Base-by-base conservation (phyloP, 495 filamentous ascomycete genomes). In the Cercophora newfieldiana region DNA sequence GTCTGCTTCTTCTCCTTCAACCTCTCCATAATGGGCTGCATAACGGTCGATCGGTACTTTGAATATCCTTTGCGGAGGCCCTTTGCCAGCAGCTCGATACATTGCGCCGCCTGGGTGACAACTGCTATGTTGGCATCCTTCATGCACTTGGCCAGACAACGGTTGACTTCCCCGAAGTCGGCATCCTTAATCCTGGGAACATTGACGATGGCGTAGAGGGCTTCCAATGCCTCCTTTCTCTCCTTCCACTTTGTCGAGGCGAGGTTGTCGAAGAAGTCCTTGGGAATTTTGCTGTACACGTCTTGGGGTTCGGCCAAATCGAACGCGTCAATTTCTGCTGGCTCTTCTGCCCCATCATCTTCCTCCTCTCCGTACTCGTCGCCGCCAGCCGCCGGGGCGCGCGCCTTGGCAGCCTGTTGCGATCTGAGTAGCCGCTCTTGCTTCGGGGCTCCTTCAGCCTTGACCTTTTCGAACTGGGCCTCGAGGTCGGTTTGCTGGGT, bases 81-180 rank as follows among this genome's bases (percentile, higher is more conserved):
- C 73, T 92, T 96, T 12, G 94, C 95, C n/a, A 98, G 79, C 8
- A 91, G 80, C 68, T 97, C 94, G 44, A 97, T 89, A 75, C 95
- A 97, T 73, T 97, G 95, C 19, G 94, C 94, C 10, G 96, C 95
- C 54, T 93, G 89, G 0, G 91, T 94, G 30, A 96, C 96, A 50
- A 98, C 95, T 7, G 91, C 91, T 71, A 99, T 89, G 72, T 99
- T 99, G 56, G 96, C 95, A 73, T 99, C 96, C 75, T 98, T 98
- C 94, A 98, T 98, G 70, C 86, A 91, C 75, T 97, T 98, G 28
- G 95, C 95, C 51, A 98, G 79, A 5, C 83, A 86, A 51, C 89
- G 85, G 50, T 91, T 86, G 71, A 97, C 87, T 66, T 98, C 93
- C 75, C 89, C 86, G 68, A 90, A 99, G 48, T 89, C 89, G 3